Evolutionary conservation across 2,329 filamentous ascomycete species (phyloP), one percentile per base, ranked within the genome.

Genomic region (Didymella sp.): DNA sequence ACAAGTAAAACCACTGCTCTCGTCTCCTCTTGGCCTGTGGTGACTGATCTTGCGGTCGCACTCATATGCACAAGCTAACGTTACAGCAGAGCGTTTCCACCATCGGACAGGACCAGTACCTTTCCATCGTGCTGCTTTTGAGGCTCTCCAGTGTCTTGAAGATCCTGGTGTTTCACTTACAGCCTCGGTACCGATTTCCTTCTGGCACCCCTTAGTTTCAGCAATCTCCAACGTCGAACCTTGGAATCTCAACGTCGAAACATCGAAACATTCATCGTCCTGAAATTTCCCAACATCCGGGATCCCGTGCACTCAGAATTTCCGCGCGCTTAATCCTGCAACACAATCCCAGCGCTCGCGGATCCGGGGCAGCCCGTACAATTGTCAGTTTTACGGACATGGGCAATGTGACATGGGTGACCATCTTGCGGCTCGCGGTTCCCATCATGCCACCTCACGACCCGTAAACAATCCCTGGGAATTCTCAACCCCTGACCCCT

Each of bases 301-400:
- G 43, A 25, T 33, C 15, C 37, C 54, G 22, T 22, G 43, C 15
- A 28, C 25, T 37, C 17, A 43, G 21, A 35, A 43, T 25, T 49
- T 31, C 54, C 54, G 43, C 54, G 48, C 43, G 54, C 48, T 40
- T 57, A 52, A 48, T 51, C 48, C 43, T 41, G 17, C 30, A 13
- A 46, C 41, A 46, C 35, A 35, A 47, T 47, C 47, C 48, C 28
- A 51, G 35, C 43, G 21, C 31, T 52, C 21, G 48, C 25, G 38
- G 49, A 57, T 57, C 48, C 31, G 49, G 54, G 54, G 48, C 27
- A 44, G 27, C 54, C 31, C 44, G 43, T 24, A 19, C 41, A 24
- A 31, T 43, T 17, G 43, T 38, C 49, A 17, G 19, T 19, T 8
- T 15, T 13, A 30, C 28, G 17, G 17, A 44, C 54, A 51, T 30